Evolutionary conservation across 2,329 filamentous ascomycete genomes (phyloP).

Genomic region (Biscogniauxia sp.): DNA sequence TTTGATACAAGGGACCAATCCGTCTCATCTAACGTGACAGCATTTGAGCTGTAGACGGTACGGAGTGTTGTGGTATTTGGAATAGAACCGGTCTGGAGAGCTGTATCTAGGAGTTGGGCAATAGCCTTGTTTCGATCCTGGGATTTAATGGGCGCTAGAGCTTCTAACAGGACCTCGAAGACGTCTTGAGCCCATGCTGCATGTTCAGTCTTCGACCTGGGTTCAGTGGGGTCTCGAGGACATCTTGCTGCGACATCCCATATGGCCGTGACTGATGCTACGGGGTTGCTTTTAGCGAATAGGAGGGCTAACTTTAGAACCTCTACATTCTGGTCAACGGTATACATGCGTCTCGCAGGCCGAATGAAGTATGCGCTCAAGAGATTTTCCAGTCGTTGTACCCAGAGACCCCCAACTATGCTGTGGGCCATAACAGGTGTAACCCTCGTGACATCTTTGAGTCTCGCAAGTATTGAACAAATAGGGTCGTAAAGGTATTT

Average conservation of each 20-base stretch:
- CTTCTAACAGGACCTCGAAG: conserved; percentile 24
- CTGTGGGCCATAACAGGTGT: conserved; percentile 21
- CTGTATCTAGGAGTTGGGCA: conserved; percentile 34
- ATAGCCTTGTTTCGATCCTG: conserved; percentile 26
- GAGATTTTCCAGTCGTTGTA: conserved; percentile 45
- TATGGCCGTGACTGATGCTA: conserved; percentile 42
- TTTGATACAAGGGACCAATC: conserved; percentile 42
- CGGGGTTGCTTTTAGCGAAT: conserved; percentile 34
- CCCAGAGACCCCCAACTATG: conserved; percentile 41
- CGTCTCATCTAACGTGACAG: conserved; percentile 22
- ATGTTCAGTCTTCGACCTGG: conserved; percentile 30
- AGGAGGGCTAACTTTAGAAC: conserved; percentile 41
- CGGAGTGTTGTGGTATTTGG: conserved; percentile 34
- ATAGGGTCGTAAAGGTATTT: conserved; percentile 42
- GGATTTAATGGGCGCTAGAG: conserved; percentile 14
- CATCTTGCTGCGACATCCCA: conserved; percentile 33
- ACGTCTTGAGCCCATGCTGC: conserved; percentile 27
- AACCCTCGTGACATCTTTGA: conserved; percentile 32
- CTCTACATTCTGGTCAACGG: conserved; percentile 41
- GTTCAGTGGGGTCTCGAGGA: conserved; percentile 27
- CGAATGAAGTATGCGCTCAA: conserved; percentile 51
- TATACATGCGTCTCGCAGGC: conserved; percentile 47
- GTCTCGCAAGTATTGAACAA: conserved; percentile 40
- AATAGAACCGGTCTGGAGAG: conserved; percentile 32
- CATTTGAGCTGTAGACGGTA: conserved; percentile 30